Base-by-base conservation (phyloP, 2,329 filamentous ascomycete genomes). In the Bipolaris bicolor region DNA sequence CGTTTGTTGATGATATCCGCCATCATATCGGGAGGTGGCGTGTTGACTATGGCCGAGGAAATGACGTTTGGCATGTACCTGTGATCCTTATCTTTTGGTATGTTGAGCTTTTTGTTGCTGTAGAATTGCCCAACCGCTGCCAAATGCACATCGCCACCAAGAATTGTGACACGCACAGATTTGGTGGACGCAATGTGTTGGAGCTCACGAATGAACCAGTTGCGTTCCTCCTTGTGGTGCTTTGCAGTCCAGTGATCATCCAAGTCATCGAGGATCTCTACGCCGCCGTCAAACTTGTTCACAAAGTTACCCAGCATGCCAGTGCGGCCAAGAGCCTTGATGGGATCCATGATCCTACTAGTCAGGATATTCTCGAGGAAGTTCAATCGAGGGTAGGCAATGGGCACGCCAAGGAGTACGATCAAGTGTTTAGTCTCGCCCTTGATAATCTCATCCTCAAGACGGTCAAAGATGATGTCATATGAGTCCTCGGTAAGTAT, bases 241-340 rank as follows among this genome's bases (percentile, higher is more conserved):
- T 92, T 96, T 36, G 94, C 91, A 0, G 94, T 97, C 95, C 95
- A 99, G 73, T 99, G 94, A 75, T 98, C 95, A 72, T 97, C 94
- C 9, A 97, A 80, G 68, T 96, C 92, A 72, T 97, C 93, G 26
- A 96, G 81, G 13, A 98, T 90, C 76, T 98, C 95, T 5, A 95
- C 90, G 16, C 92, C 92, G 20, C 92, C 92, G 70, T 97, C 93
- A 66, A 97, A 93, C 65, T 90, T 90, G 79, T 97, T 97, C 37
- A 96, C 82, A 41, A 96, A 86, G 11, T 84, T 83, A 58, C 92
- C 91, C 49, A 98, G 83, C 64, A 96, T 77, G 1, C 94, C 93
- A 34, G 89, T 85, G 69, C 91, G 90, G 37, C 92, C 91, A 22
- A 98, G 82, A 5, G 91, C 91, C 76, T 98, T 98, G 73, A 97